Evolutionary conservation across 495 filamentous ascomycete genomes (phyloP), one percentile per base, ranked within the genome.

Genomic region (Penicillium cinerascens): DNA sequence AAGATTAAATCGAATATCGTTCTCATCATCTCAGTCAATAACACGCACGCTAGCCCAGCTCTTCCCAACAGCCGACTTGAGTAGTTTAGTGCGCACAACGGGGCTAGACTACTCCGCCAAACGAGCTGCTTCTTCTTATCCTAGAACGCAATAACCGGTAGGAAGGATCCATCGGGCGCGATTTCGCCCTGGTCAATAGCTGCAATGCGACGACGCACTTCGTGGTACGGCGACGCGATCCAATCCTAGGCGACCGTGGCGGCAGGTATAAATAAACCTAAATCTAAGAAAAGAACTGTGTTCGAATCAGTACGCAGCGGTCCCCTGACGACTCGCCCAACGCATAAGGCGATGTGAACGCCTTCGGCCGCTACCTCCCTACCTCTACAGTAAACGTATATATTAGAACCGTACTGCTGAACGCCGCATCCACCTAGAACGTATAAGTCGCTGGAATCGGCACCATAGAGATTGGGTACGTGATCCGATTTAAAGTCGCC

Each of bases 41-140:
- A 71, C 69, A 8, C 66, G 64, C 1, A 84, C 72, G 51, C 78
- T 78, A 2, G 76, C 76, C 81, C 82, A 84, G 22, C 68, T 55
- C 40, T 75, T 72, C 4, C 72, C 71, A 13, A 62, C 57, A 0
- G 74, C 60, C 2, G 69, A 63, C n/a, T 76, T 66, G 11, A 84
- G 49, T 42, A 86, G 59, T 16, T 69, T 69, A 26, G 73, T 61
- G 6, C 81, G 67, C 3, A 82, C 49, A 13, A 56, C 59, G 11
- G 64, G 62, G 64, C 63, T 0, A 73, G 49, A 43, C 59, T 78
- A 2, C 88, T 88, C 29, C 88, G 76, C 88, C 88, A 91, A 2
- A 89, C 74, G 0, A 84, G 81, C 57, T 84, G 79, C 36, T 80
- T 75, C 55, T 77, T 79, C 61, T 92, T 92, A 4, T 73, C 55